Base-by-base conservation (phyloP, 2,329 filamentous ascomycete genomes). In the Aspergillus sp. region DNA sequence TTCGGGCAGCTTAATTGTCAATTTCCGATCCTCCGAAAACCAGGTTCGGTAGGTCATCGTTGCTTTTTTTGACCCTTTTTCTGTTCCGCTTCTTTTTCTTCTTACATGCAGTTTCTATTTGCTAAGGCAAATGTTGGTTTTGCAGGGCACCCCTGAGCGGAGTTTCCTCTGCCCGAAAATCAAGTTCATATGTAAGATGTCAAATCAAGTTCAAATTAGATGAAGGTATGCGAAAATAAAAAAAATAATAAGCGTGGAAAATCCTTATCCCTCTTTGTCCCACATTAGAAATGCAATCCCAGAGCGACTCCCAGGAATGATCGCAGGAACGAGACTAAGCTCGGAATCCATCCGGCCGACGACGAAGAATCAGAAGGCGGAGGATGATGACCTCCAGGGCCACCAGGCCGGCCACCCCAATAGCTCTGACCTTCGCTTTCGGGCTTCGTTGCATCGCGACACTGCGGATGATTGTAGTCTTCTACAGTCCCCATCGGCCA, bases 401-500 rank as follows among this genome's bases (percentile, higher is more conserved):
- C 47, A 8, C 28, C 30, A 45, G 60, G 63, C 41, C 58, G 48
- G 12, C 59, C 61, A 23, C 70, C 69, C 73, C 71, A 75, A 48
- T 75, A 75, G 17, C 62, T 65, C 30, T 68, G 63, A 3, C 70
- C 72, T 5, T 64, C 54, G 3, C 61, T 59, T 12, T 61, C 57
- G 2, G 71, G 70, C 1, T 62, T 56, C 10, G 59, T 65, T 5
- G 64, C 67, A 66, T 76, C 72, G 54, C 69, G 66, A 58, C 84
- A 86, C 36, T 70, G 68, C 5, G 84, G 84, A 45, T 74, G 69
- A 32, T 77, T 79, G 65, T 87, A 84, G 67, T 89, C 86, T 25
- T 85, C 78, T 0, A 74, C 67, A 0, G 74, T 78, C 0, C 87
- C 87, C 69, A 81, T 77, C 0, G 87, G 87, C 86, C 86, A 89